phyloP scores from a whole-genome alignment of 2,329 filamentous ascomycete species.

The Capronia americana region DNA sequence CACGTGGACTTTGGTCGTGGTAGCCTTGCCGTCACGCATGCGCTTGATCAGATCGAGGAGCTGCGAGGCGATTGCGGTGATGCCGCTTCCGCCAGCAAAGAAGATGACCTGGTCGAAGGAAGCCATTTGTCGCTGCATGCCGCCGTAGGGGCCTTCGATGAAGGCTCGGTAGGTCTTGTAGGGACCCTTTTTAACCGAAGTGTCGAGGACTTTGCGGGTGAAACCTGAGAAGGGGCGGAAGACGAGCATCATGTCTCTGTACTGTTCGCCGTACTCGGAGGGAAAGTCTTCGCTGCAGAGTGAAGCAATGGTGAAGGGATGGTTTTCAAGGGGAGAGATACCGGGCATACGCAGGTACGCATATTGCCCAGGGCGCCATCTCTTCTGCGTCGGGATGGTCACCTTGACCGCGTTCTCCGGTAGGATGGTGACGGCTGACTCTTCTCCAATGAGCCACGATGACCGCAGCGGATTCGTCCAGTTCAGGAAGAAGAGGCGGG shows the following conservation, averaged over 20 bases:
- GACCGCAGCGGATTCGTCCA: slow-evolving; percentile 82
- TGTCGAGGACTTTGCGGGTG: slow-evolving; percentile 82
- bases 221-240: slow-evolving; percentile 93
- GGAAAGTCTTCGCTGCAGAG: slow-evolving; percentile 92
- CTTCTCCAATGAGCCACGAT: slow-evolving; percentile 86
- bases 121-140: slow-evolving; percentile 86
- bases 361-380: slow-evolving; percentile 92
- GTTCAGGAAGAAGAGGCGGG: slow-evolving; percentile 84
- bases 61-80: slow-evolving; percentile 91
- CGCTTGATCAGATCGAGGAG: slow-evolving; percentile 92
- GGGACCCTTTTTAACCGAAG: slow-evolving; percentile 81
- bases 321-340: slow-evolving; percentile 88
- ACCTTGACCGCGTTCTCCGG: slow-evolving; percentile 95
- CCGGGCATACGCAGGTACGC: slow-evolving; percentile 94
- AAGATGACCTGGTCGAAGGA: slow-evolving; percentile 93
- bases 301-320: slow-evolving; percentile 93
- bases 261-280: slow-evolving; percentile 85
- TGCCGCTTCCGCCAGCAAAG: slow-evolving; percentile 91
- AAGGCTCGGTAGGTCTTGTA: slow-evolving; percentile 93
- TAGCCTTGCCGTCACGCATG: slow-evolving; percentile 92
- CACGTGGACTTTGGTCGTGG: slow-evolving; percentile 87
- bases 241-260: slow-evolving; percentile 86
- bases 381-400: slow-evolving; percentile 90
- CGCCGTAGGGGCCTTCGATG: slow-evolving; percentile 91
- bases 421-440: slow-evolving; percentile 86